Evolutionary conservation across 108 stramenopile species (phyloP).

Genomic region (Nitzschia sp.): DNA sequence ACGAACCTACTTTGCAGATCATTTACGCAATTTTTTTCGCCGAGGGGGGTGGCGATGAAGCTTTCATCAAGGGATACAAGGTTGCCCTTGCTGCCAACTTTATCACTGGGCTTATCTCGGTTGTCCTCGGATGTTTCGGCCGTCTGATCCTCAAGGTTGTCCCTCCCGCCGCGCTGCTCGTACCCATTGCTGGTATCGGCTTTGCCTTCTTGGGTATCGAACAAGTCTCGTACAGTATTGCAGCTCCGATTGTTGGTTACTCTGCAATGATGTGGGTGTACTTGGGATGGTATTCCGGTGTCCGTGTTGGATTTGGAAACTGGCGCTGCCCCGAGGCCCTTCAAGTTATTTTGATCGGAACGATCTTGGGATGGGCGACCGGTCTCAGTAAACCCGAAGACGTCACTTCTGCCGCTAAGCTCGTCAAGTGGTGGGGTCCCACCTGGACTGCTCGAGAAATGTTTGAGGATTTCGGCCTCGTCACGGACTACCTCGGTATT

Average conservation of each 20-base stretch:
- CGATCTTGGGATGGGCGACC: conserved; percentile 47
- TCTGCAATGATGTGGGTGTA: conserved; percentile 48
- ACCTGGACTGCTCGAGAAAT: conserved; percentile 36
- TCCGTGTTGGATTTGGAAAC: conserved; percentile 32
- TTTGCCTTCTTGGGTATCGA: conserved; percentile 54
- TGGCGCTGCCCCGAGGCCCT: conserved; percentile 51
- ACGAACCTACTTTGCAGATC: no score
- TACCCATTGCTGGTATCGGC: conserved; percentile 60
- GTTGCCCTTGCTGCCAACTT: conserved; percentile 71
- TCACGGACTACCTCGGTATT: conserved; percentile 52
- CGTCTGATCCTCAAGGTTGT: conserved; percentile 33
- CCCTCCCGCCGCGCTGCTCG: conserved; percentile 49
- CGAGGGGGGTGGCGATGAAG: conserved; percentile 20
- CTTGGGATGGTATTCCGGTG: conserved; percentile 45
- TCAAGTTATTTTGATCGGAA: conserved; percentile 41
- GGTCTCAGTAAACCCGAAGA: conserved; percentile 35
- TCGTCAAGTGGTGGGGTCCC: conserved; percentile 37
- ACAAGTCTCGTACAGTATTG: conserved; percentile 39
- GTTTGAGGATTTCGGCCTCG: conserved; percentile 31
- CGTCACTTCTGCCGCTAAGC: conserved; percentile 20
- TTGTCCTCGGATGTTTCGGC: conserved; percentile 44
- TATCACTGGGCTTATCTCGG: conserved; percentile 58
- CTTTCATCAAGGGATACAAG: conserved; percentile 43
- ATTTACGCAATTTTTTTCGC: conserved; percentile 47
- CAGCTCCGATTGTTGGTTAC: conserved; percentile 45